Conservation (phyloP, 169 alveolate species). For the Miamiensis avidus region DNA sequence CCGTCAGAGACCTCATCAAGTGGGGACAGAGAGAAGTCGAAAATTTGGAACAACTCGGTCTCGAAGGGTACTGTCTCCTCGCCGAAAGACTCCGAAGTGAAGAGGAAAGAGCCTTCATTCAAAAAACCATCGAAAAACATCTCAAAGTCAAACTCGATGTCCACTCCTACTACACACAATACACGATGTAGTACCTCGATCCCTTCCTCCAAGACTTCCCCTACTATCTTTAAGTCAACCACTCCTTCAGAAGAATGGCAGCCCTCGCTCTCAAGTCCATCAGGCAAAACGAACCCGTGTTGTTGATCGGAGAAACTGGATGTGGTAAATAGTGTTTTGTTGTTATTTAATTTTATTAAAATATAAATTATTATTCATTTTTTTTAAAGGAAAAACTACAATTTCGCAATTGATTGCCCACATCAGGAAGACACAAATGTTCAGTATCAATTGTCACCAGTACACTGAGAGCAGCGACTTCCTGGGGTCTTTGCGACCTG, state of each 20-base stretch:
- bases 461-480: constrained; percentile 97
- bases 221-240: constrained; percentile 18
- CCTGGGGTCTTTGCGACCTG: constrained; percentile 94
- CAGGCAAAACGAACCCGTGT: constrained; percentile 94
- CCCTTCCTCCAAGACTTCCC: constrained; percentile 10
- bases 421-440: constrained; percentile 61
- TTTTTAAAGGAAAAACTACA: constrained; percentile 35
- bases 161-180: constrained; percentile 29
- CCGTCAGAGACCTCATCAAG: constrained; percentile 98
- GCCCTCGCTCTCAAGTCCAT: constrained; percentile 79
- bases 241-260: constrained; percentile 39
- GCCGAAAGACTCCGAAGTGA: constrained; percentile 84
- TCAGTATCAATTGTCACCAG: constrained; percentile 95
- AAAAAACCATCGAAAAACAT: constrained; percentile 72
- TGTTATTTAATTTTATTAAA: too few relatives aligned
- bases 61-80: constrained; percentile 79
- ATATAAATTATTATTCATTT: too few relatives aligned
- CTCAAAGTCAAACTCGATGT: constrained; percentile 51
- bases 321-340: constrained; percentile 84
- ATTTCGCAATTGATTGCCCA: constrained; percentile 37
- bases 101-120: constrained; percentile 69
- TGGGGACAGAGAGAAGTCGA: constrained; percentile 95
- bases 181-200: constrained; percentile 29
- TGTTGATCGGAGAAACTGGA: constrained; percentile 99
- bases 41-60: constrained; percentile 65